These are phyloP conservation scores for Penicillium cosmopolitanum DNA, from an alignment of 495 filamentous ascomycete genomes.

Conservation along the genomic window DNA sequence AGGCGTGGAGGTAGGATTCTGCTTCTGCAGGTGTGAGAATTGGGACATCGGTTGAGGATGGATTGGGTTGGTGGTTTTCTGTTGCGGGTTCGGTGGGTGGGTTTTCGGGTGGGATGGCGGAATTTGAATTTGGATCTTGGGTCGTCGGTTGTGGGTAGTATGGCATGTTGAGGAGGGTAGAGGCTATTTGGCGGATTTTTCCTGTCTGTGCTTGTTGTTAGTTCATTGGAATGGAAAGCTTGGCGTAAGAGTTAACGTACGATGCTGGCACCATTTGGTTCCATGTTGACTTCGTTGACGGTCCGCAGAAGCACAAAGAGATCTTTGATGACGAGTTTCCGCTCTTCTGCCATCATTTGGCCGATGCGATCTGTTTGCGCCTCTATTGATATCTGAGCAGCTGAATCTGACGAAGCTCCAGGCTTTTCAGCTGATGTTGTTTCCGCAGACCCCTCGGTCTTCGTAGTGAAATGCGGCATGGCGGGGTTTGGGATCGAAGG, in stretches of 20 bases:
- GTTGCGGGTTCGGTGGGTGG: conserved; percentile 12
- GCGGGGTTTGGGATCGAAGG: conserved; percentile 20
- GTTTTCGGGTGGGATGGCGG: conserved; percentile 13
- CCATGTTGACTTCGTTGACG: conserved; percentile 78
- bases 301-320: conserved; percentile 69
- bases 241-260: conserved; percentile 37
- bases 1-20: conserved; percentile 66
- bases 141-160: conserved; percentile 31
- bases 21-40: conserved; percentile 48
- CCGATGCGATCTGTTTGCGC: conserved; percentile 51
- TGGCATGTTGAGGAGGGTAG: conserved; percentile 68
- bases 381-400: conserved; percentile 26
- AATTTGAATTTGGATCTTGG: conserved; percentile 17
- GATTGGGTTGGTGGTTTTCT: conserved; percentile 8
- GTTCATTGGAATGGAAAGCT: conserved; percentile 5
- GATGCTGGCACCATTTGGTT: conserved; percentile 77
- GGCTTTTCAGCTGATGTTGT: neutral
- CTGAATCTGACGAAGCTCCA: conserved; percentile 4
- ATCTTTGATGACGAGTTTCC: conserved; percentile 74
- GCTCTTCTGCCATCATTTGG: conserved; percentile 64
- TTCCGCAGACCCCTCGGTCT: conserved; percentile 21
- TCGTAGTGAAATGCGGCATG: conserved; percentile 14
- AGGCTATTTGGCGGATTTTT: conserved; percentile 77
- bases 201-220: conserved; percentile 45
- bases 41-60: conserved; percentile 31